These are phyloP conservation scores for Colletotrichum acutatum DNA, from an alignment of 2,329 filamentous ascomycete species.

Conservation along the genomic window DNA sequence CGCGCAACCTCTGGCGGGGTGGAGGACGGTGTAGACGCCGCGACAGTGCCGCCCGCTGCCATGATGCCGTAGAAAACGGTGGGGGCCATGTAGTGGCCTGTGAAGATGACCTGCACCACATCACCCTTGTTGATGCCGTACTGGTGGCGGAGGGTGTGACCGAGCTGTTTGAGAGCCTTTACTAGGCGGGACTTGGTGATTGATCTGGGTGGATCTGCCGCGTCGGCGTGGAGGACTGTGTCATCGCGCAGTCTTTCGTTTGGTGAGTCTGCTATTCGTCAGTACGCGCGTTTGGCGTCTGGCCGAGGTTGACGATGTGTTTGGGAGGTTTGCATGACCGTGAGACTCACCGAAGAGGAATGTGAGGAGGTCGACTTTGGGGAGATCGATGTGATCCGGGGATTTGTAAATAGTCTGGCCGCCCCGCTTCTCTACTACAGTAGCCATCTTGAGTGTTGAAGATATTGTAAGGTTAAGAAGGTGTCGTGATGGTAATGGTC, in stretches of 20 bases:
- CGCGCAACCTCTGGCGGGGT: conserved; percentile 62
- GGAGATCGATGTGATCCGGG: conserved; percentile 45
- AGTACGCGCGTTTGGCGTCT: not conserved
- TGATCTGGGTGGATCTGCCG: conserved; percentile 61
- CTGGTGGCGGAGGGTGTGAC: conserved; percentile 62
- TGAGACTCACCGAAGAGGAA: conserved; percentile 53
- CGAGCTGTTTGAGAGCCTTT: conserved; percentile 60
- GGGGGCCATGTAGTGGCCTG: conserved; percentile 65
- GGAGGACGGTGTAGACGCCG: conserved; percentile 61
- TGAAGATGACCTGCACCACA: conserved; percentile 66
- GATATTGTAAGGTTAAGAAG: not conserved
- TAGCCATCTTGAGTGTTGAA: conserved; percentile 10
- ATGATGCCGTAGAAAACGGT: conserved; percentile 66
- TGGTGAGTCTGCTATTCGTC: not conserved
- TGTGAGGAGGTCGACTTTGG: conserved; percentile 54
- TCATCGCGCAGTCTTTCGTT: conserved; percentile 50
- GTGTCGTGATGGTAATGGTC: no score
- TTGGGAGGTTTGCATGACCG: not conserved
- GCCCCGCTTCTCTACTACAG: conserved; percentile 30
- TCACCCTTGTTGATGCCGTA: conserved; percentile 61
- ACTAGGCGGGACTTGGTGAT: conserved; percentile 65
- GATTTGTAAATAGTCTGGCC: conserved; percentile 50
- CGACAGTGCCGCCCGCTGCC: conserved; percentile 69
- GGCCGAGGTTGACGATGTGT: not conserved
- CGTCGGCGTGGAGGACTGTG: conserved; percentile 66